Evolutionary conservation across 306 rosid species (phyloP).

Genomic region (Fragaria ananassa): DNA sequence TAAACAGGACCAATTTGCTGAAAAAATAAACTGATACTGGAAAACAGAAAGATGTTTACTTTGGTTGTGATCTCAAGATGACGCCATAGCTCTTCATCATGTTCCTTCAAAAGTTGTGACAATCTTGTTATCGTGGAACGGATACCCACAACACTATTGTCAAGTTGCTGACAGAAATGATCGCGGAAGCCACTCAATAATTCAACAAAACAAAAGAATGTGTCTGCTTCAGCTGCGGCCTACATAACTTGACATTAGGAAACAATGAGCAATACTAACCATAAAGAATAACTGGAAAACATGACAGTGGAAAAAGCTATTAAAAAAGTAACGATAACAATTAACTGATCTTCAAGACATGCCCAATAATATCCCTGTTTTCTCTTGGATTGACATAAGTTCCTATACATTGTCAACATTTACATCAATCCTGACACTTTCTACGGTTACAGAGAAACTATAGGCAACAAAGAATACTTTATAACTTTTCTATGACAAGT

Average conservation of each 20-base stretch:
- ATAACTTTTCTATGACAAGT: background rate
- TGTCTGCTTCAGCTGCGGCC: conserved; percentile 92
- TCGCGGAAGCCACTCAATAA: conserved; percentile 92
- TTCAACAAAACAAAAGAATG: conserved; percentile 98
- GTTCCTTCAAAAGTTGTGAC: conserved; percentile 89
- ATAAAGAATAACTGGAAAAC: background rate
- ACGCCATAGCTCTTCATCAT: conserved; percentile 99
- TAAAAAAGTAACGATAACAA: background rate
- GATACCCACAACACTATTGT: conserved; percentile 96
- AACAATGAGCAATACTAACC: conserved; percentile 31
- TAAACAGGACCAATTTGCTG: background rate
- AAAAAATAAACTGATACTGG: background rate
- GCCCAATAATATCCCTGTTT: background rate
- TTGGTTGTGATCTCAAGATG: conserved; percentile 97
- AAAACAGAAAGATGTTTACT: conserved; percentile 41
- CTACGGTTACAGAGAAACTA: background rate
- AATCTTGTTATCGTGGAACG: conserved; percentile 86
- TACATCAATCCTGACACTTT: background rate
- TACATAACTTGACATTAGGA: conserved; percentile 42
- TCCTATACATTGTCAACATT: background rate
- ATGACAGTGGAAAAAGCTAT: background rate
- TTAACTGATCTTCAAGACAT: background rate
- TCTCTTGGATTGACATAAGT: background rate
- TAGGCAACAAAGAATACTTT: background rate
- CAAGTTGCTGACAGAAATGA: conserved; percentile 96